A percentile compares a stretch with the other conserved stretches of the same genome.
These are phyloP conservation scores for Pichia sp. DNA, from an alignment of 1,139 yeast genomes.

Conservation along the genomic window DNA sequence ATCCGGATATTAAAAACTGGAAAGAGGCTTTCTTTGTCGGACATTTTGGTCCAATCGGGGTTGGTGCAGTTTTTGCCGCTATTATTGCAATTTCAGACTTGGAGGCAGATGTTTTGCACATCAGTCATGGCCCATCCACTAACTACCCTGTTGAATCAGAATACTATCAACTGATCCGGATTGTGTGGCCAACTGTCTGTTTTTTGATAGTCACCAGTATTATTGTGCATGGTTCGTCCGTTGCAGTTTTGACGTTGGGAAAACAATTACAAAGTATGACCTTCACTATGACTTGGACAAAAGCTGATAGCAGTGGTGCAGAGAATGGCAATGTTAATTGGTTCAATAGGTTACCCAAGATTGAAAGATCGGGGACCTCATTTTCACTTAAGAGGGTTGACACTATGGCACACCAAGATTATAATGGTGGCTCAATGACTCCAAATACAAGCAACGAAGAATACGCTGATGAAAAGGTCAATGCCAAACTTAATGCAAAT, in stretches of 20 bases:
- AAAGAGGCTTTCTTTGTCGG: slow-evolving; percentile 94
- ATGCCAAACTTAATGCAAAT: slow-evolving; percentile 16
- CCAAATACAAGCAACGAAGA: slow-evolving; percentile 11
- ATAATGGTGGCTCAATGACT: slow-evolving; percentile 12
- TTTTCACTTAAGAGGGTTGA: slow-evolving; percentile 80
- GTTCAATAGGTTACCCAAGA: slow-evolving; percentile 76
- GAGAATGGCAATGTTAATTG: slow-evolving; percentile 56
- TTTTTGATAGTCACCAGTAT: slow-evolving; percentile 84
- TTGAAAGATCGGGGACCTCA: slow-evolving; percentile 68
- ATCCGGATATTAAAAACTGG: slow-evolving; percentile 94
- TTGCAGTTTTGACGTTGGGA: slow-evolving; percentile 82
- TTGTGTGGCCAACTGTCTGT: slow-evolving; percentile 87
- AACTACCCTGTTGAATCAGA: slow-evolving; percentile 53
- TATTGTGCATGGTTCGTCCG: slow-evolving; percentile 93
- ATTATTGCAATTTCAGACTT: slow-evolving; percentile 78
- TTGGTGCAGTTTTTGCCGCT: slow-evolving; percentile 91
- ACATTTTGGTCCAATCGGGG: slow-evolving; percentile 98
- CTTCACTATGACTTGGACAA: slow-evolving; percentile 82
- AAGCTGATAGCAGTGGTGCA: slow-evolving; percentile 47
- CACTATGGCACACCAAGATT: slow-evolving; percentile 42
- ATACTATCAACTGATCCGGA: slow-evolving; percentile 65
- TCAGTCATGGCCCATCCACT: slow-evolving; percentile 52
- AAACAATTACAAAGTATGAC: slow-evolving; percentile 88
- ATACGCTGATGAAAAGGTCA: slow-evolving; percentile 14
- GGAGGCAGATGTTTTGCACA: slow-evolving; percentile 45